Evolutionary conservation across 1,284 basidiomycete species (phyloP).

Genomic region (Naganishia liquefaciens): DNA sequence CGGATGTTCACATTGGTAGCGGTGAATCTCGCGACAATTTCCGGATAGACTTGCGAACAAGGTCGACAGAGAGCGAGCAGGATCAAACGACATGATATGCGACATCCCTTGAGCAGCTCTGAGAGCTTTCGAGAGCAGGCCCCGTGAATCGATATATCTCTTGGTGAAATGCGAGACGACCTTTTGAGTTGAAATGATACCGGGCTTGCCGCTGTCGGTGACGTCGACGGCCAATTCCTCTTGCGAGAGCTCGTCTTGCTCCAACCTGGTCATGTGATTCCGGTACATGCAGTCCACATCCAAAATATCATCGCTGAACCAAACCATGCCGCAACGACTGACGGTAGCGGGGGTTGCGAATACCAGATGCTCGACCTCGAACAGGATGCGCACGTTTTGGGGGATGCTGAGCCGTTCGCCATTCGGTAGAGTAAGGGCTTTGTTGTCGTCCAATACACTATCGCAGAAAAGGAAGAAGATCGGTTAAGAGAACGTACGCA

Average conservation of each 20-base stretch:
- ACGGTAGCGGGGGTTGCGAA: slow-evolving; percentile 98
- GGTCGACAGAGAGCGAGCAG: slow-evolving; percentile 86
- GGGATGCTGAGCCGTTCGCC: slow-evolving; percentile 97
- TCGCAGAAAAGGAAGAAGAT: slow-evolving; percentile 12
- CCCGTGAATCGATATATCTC: slow-evolving; percentile 77
- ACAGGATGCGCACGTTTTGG: slow-evolving; percentile 97
- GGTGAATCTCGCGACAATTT: slow-evolving; percentile 86
- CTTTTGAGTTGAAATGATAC: slow-evolving; percentile 72
- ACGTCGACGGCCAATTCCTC: slow-evolving; percentile 59
- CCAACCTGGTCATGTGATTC: slow-evolving; percentile 66
- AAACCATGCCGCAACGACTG: slow-evolving; percentile 99
- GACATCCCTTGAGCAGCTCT: slow-evolving; percentile 77
- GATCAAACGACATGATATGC: slow-evolving; percentile 99
- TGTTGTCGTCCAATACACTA: slow-evolving; percentile 98
- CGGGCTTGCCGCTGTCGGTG: slow-evolving; percentile 59
- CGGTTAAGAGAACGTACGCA: not conserved
- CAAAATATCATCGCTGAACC: slow-evolving; percentile 97
- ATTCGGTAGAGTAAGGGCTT: slow-evolving; percentile 93
- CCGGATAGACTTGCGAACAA: slow-evolving; percentile 98
- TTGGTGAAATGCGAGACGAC: slow-evolving; percentile 75
- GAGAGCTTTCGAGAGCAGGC: slow-evolving; percentile 77
- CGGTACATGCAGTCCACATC: slow-evolving; percentile 87
- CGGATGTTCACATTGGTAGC: slow-evolving; percentile 90
- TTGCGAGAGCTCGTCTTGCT: not conserved
- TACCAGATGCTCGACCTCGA: slow-evolving; percentile 96